phyloP scores from a whole-genome alignment of 179 eudicot species.

The Nepenthes alata region DNA sequence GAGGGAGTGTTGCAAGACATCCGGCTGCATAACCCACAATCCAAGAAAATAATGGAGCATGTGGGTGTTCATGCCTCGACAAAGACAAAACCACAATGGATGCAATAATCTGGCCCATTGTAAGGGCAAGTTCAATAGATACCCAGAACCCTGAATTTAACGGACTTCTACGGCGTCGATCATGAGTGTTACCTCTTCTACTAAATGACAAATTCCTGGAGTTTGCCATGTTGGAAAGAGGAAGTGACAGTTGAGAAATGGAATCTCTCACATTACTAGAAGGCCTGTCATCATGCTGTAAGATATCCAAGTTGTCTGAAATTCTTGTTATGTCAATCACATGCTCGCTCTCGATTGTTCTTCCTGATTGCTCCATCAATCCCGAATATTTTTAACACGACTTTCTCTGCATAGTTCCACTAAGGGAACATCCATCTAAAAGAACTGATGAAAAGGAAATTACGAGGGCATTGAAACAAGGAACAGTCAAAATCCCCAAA shows the following conservation, averaged over 20 bases:
- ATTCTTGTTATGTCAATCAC: conserved; percentile 34
- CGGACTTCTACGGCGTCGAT: conserved; percentile 33
- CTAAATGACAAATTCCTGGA: conserved; percentile 23
- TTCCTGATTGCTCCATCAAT: conserved; percentile 34
- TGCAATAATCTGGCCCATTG: conserved; percentile 32
- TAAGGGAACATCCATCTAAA: conserved; percentile 1
- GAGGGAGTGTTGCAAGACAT: conserved; percentile 39
- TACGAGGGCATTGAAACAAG: neutral
- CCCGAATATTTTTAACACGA: conserved; percentile 12
- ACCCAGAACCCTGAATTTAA: conserved; percentile 37
- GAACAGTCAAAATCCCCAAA: neutral
- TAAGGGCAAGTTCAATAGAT: conserved; percentile 30
- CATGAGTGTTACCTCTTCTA: conserved; percentile 29
- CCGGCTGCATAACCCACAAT: conserved; percentile 38
- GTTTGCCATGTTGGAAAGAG: conserved; percentile 20
- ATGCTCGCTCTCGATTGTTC: conserved; percentile 24
- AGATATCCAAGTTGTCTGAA: conserved; percentile 18
- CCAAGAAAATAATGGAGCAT: conserved; percentile 34
- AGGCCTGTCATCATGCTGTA: conserved; percentile 22
- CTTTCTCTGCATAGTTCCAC: neutral
- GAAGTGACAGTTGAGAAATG: conserved; percentile 19
- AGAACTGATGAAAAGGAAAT: neutral
- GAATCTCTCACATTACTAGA: conserved; percentile 23
- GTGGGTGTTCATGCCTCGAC: conserved; percentile 39
- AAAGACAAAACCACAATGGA: conserved; percentile 27